Base-by-base conservation (phyloP, 805 yeast species). In the Nakazawaea pomicola region DNA sequence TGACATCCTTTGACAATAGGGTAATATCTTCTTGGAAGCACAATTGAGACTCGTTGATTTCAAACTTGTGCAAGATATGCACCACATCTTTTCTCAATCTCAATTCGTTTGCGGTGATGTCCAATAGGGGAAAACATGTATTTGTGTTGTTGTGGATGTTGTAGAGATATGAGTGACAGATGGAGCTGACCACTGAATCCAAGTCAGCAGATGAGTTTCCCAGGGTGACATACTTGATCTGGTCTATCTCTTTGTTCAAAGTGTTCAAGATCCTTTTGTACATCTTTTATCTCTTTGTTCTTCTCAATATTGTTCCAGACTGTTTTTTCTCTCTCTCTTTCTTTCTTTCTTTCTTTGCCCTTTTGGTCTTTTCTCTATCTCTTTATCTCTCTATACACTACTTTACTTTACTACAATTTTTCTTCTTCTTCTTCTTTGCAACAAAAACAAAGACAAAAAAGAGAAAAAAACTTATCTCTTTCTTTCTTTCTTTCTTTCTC, bases 111-210 rank as follows among this genome's bases (percentile, higher is more conserved):
- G 68, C 68, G 2, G 83, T 74, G 44, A 91, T 83, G 53, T 86
- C 86, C 36, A 93, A 62, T 41, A 89, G 60, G 1, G 99, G 99
- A n/a, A 83, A 55, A 7, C 72, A 54, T 12, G 50, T 28, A 10
- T 20, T 24, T 1, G 59, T 52, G 11, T 54, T 55, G 21, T 55
- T 46, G 14, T 64, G 62, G 35, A 63, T 52, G 40, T 68, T 61
- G 21, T 64, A 60, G 45, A 82, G 70, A 52, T 76, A 87, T 0
- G 96, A 80, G 53, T 80, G 84, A 3, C 83, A 54, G 4, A 93
- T 65, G 0, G 97, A 81, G 41, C 83, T 72, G 2, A 87, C 74
- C 24, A 89, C 83, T 0, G 97, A 90, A 59, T 91, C 99, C 64
- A 93, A 64, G 59, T 91, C 89, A 11, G 32, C 34, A 2, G 41